A percentile compares a stretch with the other conserved stretches of the same genome.
These are phyloP conservation scores for Astrephomene gubernaculifera DNA, from an alignment of 139 green algal genomes.

Conservation along the genomic window DNA sequence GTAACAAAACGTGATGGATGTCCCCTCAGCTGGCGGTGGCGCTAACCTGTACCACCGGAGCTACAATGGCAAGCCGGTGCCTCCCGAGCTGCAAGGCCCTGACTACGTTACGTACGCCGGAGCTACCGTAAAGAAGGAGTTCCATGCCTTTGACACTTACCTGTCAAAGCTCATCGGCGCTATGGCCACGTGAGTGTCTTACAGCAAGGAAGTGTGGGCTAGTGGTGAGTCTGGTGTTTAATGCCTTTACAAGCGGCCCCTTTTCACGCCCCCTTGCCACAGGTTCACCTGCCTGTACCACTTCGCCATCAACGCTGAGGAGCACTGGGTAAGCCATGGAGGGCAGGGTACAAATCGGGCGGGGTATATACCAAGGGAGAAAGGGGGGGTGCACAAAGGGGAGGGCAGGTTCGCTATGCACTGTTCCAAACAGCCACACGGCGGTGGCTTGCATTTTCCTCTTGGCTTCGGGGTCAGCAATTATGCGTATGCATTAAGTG, in stretches of 20 bases:
- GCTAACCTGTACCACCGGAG: constrained; percentile 26
- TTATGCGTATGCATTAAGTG: too few species aligned
- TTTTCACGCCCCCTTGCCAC: neutral
- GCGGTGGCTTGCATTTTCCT: too few species aligned
- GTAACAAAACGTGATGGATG: too few species aligned
- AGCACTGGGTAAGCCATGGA: constrained; percentile 57
- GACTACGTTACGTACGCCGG: constrained; percentile 63
- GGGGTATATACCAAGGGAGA: too few species aligned
- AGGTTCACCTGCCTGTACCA: constrained; percentile 65
- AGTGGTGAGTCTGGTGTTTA: too few species aligned
- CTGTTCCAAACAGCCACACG: too few species aligned
- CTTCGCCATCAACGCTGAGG: constrained; percentile 59
- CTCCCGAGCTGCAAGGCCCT: constrained; percentile 49
- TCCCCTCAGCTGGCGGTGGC: constrained; percentile 52
- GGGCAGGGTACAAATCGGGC: neutral
- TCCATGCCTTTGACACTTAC: constrained; percentile 50
- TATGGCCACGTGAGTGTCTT: constrained; percentile 37
- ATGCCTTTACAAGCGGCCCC: too few species aligned
- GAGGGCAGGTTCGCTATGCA: too few species aligned
- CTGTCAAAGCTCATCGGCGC: constrained; percentile 46
- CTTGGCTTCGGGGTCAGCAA: too few species aligned
- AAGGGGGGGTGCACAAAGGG: too few species aligned
- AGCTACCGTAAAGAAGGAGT: constrained; percentile 53
- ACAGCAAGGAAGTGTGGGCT: neutral
- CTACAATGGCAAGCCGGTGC: constrained; percentile 56